These are phyloP conservation scores for Fraxinus pennsylvanica DNA, from an alignment of 257 asterid species.

Conservation along the genomic window DNA sequence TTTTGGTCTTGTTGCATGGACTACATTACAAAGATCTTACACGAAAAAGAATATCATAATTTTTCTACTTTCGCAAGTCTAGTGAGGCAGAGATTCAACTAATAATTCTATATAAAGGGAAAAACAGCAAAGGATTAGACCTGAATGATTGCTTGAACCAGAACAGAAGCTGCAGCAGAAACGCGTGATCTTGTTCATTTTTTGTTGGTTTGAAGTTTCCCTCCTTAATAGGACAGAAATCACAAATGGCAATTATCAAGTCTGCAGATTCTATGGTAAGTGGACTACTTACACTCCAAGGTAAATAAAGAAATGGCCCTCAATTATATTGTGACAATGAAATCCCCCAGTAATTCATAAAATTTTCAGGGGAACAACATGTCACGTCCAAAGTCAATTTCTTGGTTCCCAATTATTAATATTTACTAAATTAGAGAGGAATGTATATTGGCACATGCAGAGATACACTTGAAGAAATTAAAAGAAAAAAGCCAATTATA, in stretches of 20 bases:
- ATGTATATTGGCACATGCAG: background rate
- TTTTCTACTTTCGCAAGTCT: slow-evolving; percentile 15
- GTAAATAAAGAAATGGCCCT: slow-evolving; percentile 1
- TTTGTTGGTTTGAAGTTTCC: slow-evolving; percentile 76
- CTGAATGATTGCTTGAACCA: slow-evolving; percentile 99
- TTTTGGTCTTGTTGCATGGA: background rate
- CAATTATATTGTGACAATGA: background rate
- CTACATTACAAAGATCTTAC: slow-evolving; percentile 17
- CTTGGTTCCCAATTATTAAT: slow-evolving; percentile 2
- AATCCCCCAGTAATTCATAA: background rate
- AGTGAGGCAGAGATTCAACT: slow-evolving; percentile 16
- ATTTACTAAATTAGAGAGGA: background rate
- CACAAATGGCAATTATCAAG: slow-evolving; percentile 25
- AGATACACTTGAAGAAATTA: background rate
- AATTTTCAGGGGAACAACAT: background rate
- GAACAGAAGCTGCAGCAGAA: slow-evolving; percentile 90
- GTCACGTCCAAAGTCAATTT: background rate
- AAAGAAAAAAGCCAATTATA: background rate
- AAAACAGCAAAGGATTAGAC: slow-evolving; percentile 35
- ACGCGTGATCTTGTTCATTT: slow-evolving; percentile 75
- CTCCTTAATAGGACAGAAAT: slow-evolving; percentile 53
- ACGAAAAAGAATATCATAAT: slow-evolving; percentile 3
- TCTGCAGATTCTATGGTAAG: slow-evolving; percentile 8
- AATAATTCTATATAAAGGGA: background rate
- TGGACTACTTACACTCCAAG: slow-evolving; percentile 18